Percentiles rank a stretch among this genome's conserved stretches.
Evolutionary conservation across 805 yeast species (phyloP).

Genomic region (Wickerhamomyces queroliae): DNA sequence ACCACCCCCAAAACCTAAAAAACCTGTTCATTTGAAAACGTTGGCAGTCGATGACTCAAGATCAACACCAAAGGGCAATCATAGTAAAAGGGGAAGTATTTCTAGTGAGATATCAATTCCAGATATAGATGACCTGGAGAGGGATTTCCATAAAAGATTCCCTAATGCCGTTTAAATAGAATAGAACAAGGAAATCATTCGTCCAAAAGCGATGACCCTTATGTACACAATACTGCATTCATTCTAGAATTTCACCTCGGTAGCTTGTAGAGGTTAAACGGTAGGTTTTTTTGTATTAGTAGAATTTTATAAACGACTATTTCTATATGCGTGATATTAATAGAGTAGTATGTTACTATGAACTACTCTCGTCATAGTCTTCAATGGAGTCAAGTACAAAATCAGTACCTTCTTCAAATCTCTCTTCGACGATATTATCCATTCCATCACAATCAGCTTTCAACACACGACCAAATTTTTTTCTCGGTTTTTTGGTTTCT

Average conservation of each 20-base stretch:
- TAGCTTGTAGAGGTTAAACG: no score
- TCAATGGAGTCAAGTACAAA: slow-evolving; percentile 77
- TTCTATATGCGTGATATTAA: no score
- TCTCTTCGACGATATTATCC: slow-evolving; percentile 70
- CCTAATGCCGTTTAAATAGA: slow-evolving; percentile 60
- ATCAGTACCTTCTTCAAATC: slow-evolving; percentile 81
- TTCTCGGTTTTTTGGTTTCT: slow-evolving; percentile 68
- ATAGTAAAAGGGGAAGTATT: slow-evolving; percentile 1
- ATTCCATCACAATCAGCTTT: slow-evolving; percentile 68
- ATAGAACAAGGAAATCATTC: no score
- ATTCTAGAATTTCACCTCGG: no score
- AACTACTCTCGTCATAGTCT: slow-evolving; percentile 42
- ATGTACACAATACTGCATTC: no score
- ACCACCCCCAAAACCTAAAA: slow-evolving; percentile 62
- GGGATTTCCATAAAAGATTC: slow-evolving; percentile 48
- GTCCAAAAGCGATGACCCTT: no score
- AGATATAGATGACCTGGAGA: slow-evolving; percentile 55
- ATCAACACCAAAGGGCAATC: slow-evolving; percentile 1
- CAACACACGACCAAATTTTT: slow-evolving; percentile 86
- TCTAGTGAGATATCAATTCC: slow-evolving; percentile 38
- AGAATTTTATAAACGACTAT: no score
- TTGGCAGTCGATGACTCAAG: slow-evolving; percentile 13
- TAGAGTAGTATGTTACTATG: neutral
- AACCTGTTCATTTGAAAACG: slow-evolving; percentile 49
- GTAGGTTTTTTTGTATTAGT: no score